phyloP scores from a whole-genome alignment of 2,329 filamentous ascomycete genomes.

The Purpureocillium takamizusanense region DNA sequence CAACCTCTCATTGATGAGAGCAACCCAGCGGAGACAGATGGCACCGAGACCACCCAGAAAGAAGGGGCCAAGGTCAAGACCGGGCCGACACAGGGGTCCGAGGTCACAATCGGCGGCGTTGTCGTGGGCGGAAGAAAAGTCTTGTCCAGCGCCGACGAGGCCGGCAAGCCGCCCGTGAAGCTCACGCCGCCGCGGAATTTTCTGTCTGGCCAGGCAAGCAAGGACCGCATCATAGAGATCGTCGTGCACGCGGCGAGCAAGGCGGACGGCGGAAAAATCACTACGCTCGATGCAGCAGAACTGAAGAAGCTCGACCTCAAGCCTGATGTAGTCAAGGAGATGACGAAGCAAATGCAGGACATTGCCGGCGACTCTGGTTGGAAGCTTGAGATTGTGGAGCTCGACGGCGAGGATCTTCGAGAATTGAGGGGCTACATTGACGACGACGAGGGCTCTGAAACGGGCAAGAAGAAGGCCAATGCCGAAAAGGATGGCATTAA shows the following conservation, averaged over 20 bases:
- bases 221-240: slow-evolving; percentile 28
- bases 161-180: slow-evolving; percentile 35
- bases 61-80: slow-evolving; percentile 6
- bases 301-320: slow-evolving; percentile 60
- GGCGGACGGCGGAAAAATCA: slow-evolving; percentile 52
- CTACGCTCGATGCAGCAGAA: slow-evolving; percentile 55
- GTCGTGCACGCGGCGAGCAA: slow-evolving; percentile 35
- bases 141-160: slow-evolving; percentile 35
- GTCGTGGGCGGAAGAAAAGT: slow-evolving; percentile 42
- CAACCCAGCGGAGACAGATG: slow-evolving; percentile 24
- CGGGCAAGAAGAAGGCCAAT: slow-evolving; percentile 16
- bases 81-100: slow-evolving; percentile 11
- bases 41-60: slow-evolving; percentile 1
- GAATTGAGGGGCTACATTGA: slow-evolving; percentile 66
- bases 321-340: slow-evolving; percentile 56
- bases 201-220: slow-evolving; percentile 16
- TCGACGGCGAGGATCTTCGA: slow-evolving; percentile 39
- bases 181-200: slow-evolving; percentile 36
- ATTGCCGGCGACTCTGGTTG: slow-evolving; percentile 64
- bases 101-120: slow-evolving; percentile 42
- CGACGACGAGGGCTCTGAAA: slow-evolving; percentile 25
- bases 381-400: slow-evolving; percentile 72
- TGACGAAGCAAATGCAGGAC: slow-evolving; percentile 59
- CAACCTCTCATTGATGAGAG: slow-evolving; percentile 24
- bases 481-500: slow-evolving; percentile 7